Evolutionary conservation across 2,329 filamentous ascomycete genomes (phyloP).

Genomic region (Colletotrichum noveboracense): DNA sequence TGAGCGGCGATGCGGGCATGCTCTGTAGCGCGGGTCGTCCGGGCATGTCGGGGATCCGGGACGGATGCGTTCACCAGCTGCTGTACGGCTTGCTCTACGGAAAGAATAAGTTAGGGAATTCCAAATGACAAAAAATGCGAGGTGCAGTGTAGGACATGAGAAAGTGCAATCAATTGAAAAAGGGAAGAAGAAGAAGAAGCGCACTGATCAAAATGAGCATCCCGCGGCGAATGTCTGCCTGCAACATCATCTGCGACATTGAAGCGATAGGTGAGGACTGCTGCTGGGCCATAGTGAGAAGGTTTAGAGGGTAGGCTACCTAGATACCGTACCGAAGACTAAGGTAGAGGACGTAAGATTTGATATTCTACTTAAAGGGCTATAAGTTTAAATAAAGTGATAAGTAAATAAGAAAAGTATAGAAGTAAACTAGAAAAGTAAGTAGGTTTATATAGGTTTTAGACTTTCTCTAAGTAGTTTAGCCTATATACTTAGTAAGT

Average conservation of each 20-base stretch:
- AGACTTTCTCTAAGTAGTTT: background rate
- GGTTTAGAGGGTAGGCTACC: background rate
- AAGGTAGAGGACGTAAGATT: background rate
- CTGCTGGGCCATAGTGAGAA: background rate
- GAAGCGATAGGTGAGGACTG: background rate
- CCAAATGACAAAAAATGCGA: background rate
- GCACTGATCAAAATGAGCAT: background rate
- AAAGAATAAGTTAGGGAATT: background rate
- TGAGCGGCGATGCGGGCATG: background rate
- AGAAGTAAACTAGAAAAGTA: rapidly evolving
- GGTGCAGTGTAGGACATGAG: background rate
- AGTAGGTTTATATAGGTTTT: background rate
- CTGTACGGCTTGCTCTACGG: background rate
- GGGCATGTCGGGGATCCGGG: background rate
- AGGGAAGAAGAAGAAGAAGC: background rate
- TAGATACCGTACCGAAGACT: background rate
- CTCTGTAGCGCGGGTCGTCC: background rate
- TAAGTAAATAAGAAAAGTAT: background rate
- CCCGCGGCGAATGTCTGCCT: background rate
- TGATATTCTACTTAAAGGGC: background rate
- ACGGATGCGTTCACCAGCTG: background rate
- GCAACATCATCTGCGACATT: background rate
- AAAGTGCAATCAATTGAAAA: no score
- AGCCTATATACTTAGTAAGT: background rate
- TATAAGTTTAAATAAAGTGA: background rate